These are phyloP conservation scores for Coniophora puteana DNA, from an alignment of 1,284 basidiomycete species.

Conservation along the genomic window DNA sequence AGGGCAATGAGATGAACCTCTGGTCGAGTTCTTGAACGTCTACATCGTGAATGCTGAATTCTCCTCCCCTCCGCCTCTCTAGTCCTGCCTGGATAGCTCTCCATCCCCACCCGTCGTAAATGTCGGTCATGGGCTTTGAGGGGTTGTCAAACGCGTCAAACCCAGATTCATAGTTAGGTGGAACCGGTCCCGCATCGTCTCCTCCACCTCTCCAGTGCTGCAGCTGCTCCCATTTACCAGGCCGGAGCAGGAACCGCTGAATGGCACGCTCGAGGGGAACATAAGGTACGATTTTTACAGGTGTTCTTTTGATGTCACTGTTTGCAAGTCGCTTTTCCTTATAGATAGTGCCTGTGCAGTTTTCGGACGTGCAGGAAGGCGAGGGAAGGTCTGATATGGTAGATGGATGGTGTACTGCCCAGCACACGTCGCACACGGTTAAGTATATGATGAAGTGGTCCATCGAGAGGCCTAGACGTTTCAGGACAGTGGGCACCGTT, in stretches of 20 bases:
- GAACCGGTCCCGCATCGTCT: constrained; percentile 1
- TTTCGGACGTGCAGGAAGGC: no score
- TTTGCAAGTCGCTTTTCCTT: neutral
- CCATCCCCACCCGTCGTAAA: constrained; percentile 1
- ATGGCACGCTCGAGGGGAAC: neutral
- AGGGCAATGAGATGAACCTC: neutral
- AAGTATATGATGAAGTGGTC: neutral
- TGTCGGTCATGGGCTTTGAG: neutral
- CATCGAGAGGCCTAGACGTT: neutral
- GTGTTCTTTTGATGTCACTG: neutral
- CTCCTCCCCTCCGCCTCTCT: neutral
- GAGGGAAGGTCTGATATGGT: neutral
- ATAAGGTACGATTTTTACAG: constrained; percentile 1
- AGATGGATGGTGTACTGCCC: constrained; percentile 2
- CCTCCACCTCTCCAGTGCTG: neutral
- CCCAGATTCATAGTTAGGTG: neutral
- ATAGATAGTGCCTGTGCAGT: no score
- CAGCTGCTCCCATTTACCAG: constrained; percentile 1
- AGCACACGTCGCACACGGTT: neutral
- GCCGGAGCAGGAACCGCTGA: neutral
- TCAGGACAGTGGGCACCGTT: neutral
- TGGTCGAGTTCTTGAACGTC: neutral
- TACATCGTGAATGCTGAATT: neutral
- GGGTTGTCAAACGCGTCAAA: neutral
- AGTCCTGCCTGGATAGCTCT: neutral